phyloP scores from a whole-genome alignment of 1,139 yeast genomes.

The Wickerhamiella pararugosa region DNA sequence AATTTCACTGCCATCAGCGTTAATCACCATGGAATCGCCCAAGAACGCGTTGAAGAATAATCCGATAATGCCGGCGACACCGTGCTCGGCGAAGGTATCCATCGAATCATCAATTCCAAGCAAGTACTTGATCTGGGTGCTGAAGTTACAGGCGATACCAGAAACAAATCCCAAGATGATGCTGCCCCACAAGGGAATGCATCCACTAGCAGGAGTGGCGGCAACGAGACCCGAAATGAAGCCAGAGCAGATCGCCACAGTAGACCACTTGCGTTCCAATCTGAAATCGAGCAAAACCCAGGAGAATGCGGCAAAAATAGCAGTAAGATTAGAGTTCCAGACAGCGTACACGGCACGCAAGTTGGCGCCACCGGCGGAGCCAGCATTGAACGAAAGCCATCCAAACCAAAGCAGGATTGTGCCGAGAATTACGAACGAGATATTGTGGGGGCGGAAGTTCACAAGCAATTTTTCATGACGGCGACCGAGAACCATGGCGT shows the following conservation, averaged over 20 bases:
- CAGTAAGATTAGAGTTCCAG: constrained; percentile 82
- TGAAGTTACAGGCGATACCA: constrained; percentile 74
- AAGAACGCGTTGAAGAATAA: constrained; percentile 75
- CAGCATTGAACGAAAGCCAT: constrained; percentile 68
- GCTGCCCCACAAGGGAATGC: constrained; percentile 85
- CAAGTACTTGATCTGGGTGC: constrained; percentile 76
- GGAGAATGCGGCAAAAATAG: constrained; percentile 79
- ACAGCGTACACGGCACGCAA: constrained; percentile 66
- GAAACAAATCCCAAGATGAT: constrained; percentile 69
- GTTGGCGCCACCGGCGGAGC: constrained; percentile 49
- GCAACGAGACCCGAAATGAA: constrained; percentile 91
- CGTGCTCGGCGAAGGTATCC: constrained; percentile 97
- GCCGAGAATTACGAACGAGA: constrained; percentile 70
- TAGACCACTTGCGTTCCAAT: constrained; percentile 79
- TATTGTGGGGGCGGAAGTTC: constrained; percentile 90
- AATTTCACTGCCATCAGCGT: constrained; percentile 62
- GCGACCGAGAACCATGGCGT: constrained; percentile 68
- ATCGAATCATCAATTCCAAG: constrained; percentile 79
- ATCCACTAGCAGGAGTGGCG: constrained; percentile 89
- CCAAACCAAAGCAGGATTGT: constrained; percentile 57
- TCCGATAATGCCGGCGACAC: constrained; percentile 87
- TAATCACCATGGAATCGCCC: constrained; percentile 76
- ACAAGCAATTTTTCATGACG: constrained; percentile 72
- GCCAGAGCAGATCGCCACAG: constrained; percentile 92
- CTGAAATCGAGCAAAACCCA: constrained; percentile 89